Evolutionary conservation across 1,284 basidiomycete genomes (phyloP), one percentile per base, ranked within the genome.

Genomic region (Cutaneotrichosporon cutaneum): DNA sequence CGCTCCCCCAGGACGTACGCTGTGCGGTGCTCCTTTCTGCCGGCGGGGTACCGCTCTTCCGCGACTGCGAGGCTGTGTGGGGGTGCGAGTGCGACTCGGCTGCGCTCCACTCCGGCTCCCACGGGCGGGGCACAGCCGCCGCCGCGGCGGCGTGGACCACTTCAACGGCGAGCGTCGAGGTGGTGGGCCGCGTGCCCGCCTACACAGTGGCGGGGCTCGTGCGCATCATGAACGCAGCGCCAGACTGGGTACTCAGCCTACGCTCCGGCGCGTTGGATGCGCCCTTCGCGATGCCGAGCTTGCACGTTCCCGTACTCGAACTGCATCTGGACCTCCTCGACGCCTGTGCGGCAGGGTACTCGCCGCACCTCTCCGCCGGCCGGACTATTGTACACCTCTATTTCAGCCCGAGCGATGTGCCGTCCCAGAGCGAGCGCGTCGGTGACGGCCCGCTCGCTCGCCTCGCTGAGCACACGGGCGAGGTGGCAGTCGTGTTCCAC

Each of bases 51-150:
- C 22, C 47, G 14, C 47, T 48, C 14, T 48, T 48, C 47, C 24
- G 47, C 26, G 47, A 48, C 47, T 48, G 47, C 26, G 24, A 48
- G 26, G 47, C 47, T 7, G 24, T 27, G 10, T 48, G 47, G 47
- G 26, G 47, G 4, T 48, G 47, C 47, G 24, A 48, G 47, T 48
- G 47, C 26, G 47, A 48, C 26, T 21, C 21, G 21, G 21, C n/a
- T 13, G 47, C 47, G 10, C 47, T 26, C 14, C 22, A 18, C 14
- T 16, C 14, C 24, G 47, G 24, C 8, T 8, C 11, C 9, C 47
- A 48, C 16, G 24, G 22, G 13, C 6, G 9, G 11, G 24, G 24
- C 24, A 24, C 22, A 7, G 47, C 47, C 8, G 22, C 9, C 26
- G 26, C 24, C 22, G 10, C 24, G 9, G 45, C 45, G 5, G 47